phyloP scores from a whole-genome alignment of 2,329 filamentous ascomycete species.

The Colletotrichum sp. region DNA sequence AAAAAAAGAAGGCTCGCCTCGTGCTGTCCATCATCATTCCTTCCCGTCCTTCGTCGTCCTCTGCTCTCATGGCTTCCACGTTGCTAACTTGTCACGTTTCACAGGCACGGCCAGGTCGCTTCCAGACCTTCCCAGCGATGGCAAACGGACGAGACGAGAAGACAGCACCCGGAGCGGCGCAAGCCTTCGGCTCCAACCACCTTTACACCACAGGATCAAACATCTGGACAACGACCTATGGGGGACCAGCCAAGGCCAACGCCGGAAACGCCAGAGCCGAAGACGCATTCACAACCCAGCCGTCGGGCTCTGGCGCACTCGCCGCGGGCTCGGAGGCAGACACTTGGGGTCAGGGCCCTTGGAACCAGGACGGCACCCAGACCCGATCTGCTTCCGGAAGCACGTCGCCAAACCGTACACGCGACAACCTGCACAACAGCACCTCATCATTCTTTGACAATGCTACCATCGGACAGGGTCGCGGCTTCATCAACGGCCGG shows the following conservation, averaged over 20 bases:
- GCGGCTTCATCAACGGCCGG: conserved; percentile 35
- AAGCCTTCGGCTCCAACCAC: conserved; percentile 37
- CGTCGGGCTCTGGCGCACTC: conserved; percentile 73
- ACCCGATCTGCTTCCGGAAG: conserved; percentile 53
- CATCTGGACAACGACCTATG: conserved; percentile 45
- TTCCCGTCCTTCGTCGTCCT: background rate
- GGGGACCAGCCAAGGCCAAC: conserved; percentile 46
- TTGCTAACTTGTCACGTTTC: conserved; percentile 19
- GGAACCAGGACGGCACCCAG: conserved; percentile 59
- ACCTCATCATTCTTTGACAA: conserved; percentile 52
- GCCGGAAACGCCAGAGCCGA: conserved; percentile 41
- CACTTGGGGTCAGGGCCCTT: conserved; percentile 63
- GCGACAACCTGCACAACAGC: conserved; percentile 53
- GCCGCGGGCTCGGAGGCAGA: conserved; percentile 73
- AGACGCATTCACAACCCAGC: conserved; percentile 30
- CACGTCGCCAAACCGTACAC: conserved; percentile 63
- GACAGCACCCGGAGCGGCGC: conserved; percentile 35
- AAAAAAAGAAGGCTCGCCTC: conserved; percentile 16
- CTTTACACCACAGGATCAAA: conserved; percentile 35
- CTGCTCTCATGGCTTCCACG: conserved; percentile 9
- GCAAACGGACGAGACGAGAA: conserved; percentile 34
- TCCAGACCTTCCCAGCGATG: conserved; percentile 40
- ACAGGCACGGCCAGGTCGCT: conserved; percentile 43
- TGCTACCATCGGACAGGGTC: conserved; percentile 47
- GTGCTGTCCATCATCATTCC: conserved; percentile 7